Conservation (phyloP, 768 basidiomycete species). For the Tephrocybe sp. region DNA sequence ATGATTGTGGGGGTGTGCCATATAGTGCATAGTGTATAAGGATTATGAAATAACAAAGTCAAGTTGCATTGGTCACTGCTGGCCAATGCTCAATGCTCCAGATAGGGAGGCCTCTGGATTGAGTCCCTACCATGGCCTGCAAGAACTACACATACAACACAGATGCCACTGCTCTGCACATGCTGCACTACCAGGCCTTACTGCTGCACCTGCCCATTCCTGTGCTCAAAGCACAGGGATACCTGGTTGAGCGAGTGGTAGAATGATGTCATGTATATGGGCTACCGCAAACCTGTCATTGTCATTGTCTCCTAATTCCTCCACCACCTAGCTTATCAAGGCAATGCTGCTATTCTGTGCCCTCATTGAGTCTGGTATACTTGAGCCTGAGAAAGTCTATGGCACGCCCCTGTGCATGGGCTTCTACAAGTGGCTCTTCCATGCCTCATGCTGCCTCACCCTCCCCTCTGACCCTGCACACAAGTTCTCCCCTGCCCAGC, state of each 20-base stretch:
- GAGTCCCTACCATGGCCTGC: neutral
- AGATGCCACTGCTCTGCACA: slow-evolving; percentile 60
- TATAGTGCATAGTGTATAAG: too few species aligned
- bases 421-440: slow-evolving; percentile 89
- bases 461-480: slow-evolving; percentile 79
- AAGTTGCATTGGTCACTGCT: neutral
- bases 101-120: neutral
- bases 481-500: slow-evolving; percentile 71
- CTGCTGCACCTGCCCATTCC: slow-evolving; percentile 85
- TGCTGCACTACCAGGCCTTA: slow-evolving; percentile 74
- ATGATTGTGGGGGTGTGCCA: too few species aligned
- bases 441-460: slow-evolving; percentile 84
- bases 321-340: slow-evolving; percentile 47
- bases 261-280: slow-evolving; percentile 92
- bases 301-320: slow-evolving; percentile 96
- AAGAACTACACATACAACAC: slow-evolving; percentile 28
- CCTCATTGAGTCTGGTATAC: too few species aligned
- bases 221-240: slow-evolving; percentile 55
- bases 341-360: too few species aligned
- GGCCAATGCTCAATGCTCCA: slow-evolving; percentile 1
- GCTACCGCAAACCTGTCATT: slow-evolving; percentile 85
- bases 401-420: too few species aligned
- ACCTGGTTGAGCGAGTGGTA: slow-evolving; percentile 99
- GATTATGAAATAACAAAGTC: too few species aligned
- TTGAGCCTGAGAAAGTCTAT: too few species aligned